Evolutionary conservation across 1,284 basidiomycete genomes (phyloP).

Genomic region (Microbotryum intermedium): DNA sequence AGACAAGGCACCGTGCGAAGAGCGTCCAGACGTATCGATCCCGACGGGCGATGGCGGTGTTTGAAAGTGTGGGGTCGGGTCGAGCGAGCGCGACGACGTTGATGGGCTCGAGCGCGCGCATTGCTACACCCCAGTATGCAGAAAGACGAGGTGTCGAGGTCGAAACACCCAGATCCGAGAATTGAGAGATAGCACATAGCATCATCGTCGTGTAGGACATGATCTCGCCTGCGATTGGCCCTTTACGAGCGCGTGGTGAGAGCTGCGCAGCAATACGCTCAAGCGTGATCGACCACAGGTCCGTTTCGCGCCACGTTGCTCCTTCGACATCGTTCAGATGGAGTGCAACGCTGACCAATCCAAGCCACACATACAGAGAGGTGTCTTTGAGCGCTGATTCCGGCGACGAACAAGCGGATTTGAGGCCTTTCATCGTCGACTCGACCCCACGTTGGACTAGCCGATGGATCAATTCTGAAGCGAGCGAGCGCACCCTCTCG

Average conservation of each 20-base stretch:
- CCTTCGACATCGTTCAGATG: neutral
- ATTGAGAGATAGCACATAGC: constrained; percentile 67
- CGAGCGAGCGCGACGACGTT: constrained; percentile 51
- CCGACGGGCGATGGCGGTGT: constrained; percentile 50
- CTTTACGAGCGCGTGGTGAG: constrained; percentile 31
- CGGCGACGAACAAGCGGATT: constrained; percentile 36
- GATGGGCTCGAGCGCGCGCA: constrained; percentile 52
- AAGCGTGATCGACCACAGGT: constrained; percentile 39
- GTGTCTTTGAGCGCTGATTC: constrained; percentile 43
- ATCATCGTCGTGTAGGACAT: constrained; percentile 65
- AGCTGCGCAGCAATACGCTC: constrained; percentile 26
- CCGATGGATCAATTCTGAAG: constrained; percentile 44
- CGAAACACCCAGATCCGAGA: constrained; percentile 55
- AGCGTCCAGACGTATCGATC: constrained; percentile 70
- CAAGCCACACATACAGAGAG: constrained; percentile 65
- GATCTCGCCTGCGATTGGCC: constrained; percentile 52
- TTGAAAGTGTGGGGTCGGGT: constrained; percentile 45
- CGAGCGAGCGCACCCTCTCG: neutral
- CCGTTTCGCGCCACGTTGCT: constrained; percentile 14
- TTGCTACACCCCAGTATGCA: constrained; percentile 61
- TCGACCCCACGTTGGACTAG: constrained; percentile 53
- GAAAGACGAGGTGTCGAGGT: constrained; percentile 47
- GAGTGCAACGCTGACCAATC: constrained; percentile 52
- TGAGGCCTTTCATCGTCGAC: constrained; percentile 45
- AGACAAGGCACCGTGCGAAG: constrained; percentile 60